These are phyloP conservation scores for Fusarium sp. DNA, from an alignment of 2,329 filamentous ascomycete genomes.

Conservation along the genomic window DNA sequence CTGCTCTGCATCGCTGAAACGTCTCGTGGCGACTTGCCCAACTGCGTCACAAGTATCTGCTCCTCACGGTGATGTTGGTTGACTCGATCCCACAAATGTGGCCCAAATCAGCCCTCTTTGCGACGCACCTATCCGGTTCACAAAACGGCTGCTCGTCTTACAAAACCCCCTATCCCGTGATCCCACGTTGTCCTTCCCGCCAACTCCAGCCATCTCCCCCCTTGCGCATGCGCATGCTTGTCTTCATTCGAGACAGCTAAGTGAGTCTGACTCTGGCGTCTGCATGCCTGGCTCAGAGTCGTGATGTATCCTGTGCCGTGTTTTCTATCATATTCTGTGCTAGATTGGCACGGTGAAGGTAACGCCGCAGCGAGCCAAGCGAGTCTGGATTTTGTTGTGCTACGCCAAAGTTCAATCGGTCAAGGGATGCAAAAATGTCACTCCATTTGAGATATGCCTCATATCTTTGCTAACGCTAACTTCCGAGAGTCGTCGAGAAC, in stretches of 20 bases:
- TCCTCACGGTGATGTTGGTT: not conserved
- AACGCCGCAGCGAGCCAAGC: constrained; percentile 37
- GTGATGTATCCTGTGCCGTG: constrained; percentile 12
- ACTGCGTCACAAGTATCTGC: constrained; percentile 11
- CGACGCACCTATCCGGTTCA: constrained; percentile 44
- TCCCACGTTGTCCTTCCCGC: constrained; percentile 39
- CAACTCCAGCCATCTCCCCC: constrained; percentile 10
- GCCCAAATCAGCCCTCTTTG: constrained; percentile 47
- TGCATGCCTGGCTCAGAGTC: constrained; percentile 16
- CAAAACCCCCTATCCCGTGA: constrained; percentile 36
- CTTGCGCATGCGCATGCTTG: constrained; percentile 30
- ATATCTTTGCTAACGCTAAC: constrained; percentile 10
- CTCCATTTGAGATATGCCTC: constrained; percentile 14
- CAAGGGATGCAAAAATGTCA: constrained; percentile 2
- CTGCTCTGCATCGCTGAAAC: constrained; percentile 40
- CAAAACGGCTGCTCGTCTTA: constrained; percentile 37
- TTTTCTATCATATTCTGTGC: constrained; percentile 23
- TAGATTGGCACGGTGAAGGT: constrained; percentile 26
- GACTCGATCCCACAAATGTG: constrained; percentile 26
- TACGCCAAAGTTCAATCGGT: constrained; percentile 20
- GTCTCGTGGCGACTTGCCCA: constrained; percentile 26
- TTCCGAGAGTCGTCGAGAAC: constrained; percentile 13
- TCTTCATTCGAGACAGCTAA: constrained; percentile 26
- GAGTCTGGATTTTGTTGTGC: constrained; percentile 29
- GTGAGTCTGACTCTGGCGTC: constrained; percentile 10